These are phyloP conservation scores for Tolypocladium inflatum DNA, from an alignment of 2,329 filamentous ascomycete species.

Conservation along the genomic window DNA sequence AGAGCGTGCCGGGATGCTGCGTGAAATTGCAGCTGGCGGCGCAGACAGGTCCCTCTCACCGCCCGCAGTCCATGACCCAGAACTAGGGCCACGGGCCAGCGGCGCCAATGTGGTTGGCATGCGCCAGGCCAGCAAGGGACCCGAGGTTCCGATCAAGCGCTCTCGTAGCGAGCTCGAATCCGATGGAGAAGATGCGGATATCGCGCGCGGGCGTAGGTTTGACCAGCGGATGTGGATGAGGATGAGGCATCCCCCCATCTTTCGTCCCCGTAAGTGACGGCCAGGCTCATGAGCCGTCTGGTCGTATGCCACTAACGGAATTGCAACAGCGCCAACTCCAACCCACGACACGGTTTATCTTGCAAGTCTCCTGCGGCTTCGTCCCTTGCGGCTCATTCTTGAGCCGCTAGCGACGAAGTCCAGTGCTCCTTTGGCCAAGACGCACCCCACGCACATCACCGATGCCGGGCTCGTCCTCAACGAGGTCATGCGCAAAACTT, in stretches of 20 bases:
- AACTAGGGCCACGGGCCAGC: background rate
- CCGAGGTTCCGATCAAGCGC: background rate
- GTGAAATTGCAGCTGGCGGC: slow-evolving; percentile 3
- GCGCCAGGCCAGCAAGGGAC: background rate
- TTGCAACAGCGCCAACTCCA: slow-evolving; percentile 1
- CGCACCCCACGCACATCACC: slow-evolving; percentile 2
- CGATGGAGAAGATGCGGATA: background rate
- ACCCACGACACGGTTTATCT: slow-evolving; percentile 7
- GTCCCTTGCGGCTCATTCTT: slow-evolving; percentile 6
- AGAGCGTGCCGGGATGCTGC: slow-evolving; percentile 15
- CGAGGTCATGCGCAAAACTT: slow-evolving; percentile 1
- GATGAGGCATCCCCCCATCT: background rate
- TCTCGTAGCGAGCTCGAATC: background rate
- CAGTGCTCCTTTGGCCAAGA: background rate
- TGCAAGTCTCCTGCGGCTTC: slow-evolving; percentile 6
- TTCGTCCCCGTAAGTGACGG: background rate
- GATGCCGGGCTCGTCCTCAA: slow-evolving; percentile 8
- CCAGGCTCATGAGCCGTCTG: no score
- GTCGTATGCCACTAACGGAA: background rate
- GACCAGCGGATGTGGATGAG: background rate
- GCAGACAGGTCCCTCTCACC: background rate
- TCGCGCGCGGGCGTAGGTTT: background rate
- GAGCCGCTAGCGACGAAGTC: background rate
- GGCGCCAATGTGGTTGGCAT: background rate
- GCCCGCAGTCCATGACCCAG: background rate